Base-by-base conservation (phyloP, 108 stramenopile genomes). In the Ochromonas danica region DNA sequence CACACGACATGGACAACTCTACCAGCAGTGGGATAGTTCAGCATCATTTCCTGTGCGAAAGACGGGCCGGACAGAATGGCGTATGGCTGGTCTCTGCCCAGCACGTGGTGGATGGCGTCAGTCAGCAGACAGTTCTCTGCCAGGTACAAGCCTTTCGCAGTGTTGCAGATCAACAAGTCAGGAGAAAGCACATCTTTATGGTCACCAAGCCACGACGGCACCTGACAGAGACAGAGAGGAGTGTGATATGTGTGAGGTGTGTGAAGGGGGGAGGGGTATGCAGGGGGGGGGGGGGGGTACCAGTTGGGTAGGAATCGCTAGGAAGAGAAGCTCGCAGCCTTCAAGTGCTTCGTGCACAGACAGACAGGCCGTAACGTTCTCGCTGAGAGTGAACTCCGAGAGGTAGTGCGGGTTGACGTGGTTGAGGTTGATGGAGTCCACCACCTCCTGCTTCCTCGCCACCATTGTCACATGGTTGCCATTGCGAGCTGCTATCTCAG, bases 141-240 rank as follows among this genome's bases (percentile, higher is more conserved):
- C 22, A 92, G 67, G 61, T 93, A 92, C 38, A 94, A 77, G 0
- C 94, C 94, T 86, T 94, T 94, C 78, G 91, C 89, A 28, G 92
- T 92, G 65, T 80, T 83, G 71, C 89, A 87, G 35, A 93, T 74
- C 14, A 91, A 77, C 14, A 87, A 85, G 36, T 89, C 79, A 1
- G 84, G 63, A 1, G 86, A 89, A 33, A 93, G 88, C 0, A 83
- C 41, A 61, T 88, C 84, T 6, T 78, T 79, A 72, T 93, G 77
- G 42, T 89, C 83, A 43, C 62, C 63, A 63, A 92, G 78, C 85
- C 88, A 93, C 17, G 83, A 82, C 0, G 89, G 90, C n/a, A n/a
- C n/a, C n/a, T n/a, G n/a, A n/a, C n/a, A n/a, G n/a, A n/a, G n/a
- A n/a, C n/a, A n/a, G n/a, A n/a, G n/a, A n/a, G n/a, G n/a, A n/a